phyloP scores from a whole-genome alignment of 805 yeast genomes.

The Metschnikowia baotianmanensis region DNA sequence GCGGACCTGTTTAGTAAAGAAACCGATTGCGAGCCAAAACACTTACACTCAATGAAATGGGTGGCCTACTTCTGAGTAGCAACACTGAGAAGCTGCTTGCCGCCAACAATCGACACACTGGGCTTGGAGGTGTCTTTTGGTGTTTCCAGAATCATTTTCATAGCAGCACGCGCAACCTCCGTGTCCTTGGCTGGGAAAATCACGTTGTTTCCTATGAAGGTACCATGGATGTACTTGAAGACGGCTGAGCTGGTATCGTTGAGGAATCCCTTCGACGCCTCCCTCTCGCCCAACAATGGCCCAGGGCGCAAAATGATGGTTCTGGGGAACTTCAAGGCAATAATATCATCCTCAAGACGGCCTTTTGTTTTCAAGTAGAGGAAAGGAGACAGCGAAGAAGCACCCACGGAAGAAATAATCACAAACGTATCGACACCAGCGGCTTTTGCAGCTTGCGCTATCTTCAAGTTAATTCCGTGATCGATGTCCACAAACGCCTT shows the following conservation, averaged over 20 bases:
- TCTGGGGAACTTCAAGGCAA: conserved; percentile 60
- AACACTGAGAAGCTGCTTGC: conserved; percentile 21
- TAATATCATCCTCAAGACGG: conserved; percentile 65
- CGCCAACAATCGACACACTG: conserved; percentile 23
- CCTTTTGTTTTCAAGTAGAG: conserved; percentile 73
- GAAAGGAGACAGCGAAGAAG: conserved; percentile 53
- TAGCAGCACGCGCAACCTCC: conserved; percentile 63
- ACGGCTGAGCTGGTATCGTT: conserved; percentile 31
- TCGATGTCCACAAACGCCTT: conserved; percentile 71
- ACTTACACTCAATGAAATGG: no score
- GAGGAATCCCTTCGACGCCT: conserved; percentile 18
- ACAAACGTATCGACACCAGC: conserved; percentile 68
- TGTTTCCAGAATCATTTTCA: conserved; percentile 34
- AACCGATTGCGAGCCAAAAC: no score
- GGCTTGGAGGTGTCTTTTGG: conserved; percentile 16
- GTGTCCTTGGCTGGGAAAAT: conserved; percentile 53
- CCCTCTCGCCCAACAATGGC: conserved; percentile 61
- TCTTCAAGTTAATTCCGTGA: conserved; percentile 62
- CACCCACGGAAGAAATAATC: conserved; percentile 65
- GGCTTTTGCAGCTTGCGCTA: conserved; percentile 72
- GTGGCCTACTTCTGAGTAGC: conserved; percentile 13
- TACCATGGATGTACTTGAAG: conserved; percentile 25
- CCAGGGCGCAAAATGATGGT: conserved; percentile 83
- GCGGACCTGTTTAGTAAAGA: no score
- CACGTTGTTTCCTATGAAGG: conserved; percentile 14